These are phyloP conservation scores for Neurospora sp. DNA, from an alignment of 495 filamentous ascomycete genomes.

Conservation along the genomic window DNA sequence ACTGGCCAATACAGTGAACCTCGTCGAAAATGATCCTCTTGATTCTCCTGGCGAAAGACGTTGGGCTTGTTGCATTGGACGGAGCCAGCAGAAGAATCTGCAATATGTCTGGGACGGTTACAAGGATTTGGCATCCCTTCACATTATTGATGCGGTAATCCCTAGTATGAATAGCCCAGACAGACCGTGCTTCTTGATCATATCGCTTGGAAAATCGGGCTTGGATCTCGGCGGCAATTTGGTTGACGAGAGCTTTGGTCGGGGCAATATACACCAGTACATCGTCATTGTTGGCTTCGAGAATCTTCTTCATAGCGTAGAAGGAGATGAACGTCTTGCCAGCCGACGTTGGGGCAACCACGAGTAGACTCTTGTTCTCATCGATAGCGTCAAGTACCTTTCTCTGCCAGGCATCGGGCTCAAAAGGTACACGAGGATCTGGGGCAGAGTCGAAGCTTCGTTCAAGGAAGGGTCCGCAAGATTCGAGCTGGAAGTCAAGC, in stretches of 20 bases:
- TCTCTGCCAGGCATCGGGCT: conserved; percentile 68
- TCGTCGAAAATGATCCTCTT: conserved; percentile 76
- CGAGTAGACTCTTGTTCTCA: conserved; percentile 54
- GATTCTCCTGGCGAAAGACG: conserved; percentile 52
- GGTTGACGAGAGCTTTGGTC: conserved; percentile 75
- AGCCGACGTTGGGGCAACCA: conserved; percentile 68
- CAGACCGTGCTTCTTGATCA: conserved; percentile 46
- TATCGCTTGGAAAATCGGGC: conserved; percentile 53
- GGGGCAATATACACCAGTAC: conserved; percentile 71
- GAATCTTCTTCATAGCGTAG: conserved; percentile 69
- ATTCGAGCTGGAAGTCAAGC: conserved; percentile 51
- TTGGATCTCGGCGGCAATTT: conserved; percentile 66
- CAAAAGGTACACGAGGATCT: conserved; percentile 56
- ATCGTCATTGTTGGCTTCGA: conserved; percentile 54
- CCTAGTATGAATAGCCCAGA: conserved; percentile 72
- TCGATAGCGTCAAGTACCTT: conserved; percentile 66
- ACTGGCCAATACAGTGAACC: conserved; percentile 70
- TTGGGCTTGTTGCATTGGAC: conserved; percentile 42
- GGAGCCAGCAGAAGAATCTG: conserved; percentile 70
- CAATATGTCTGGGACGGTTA: conserved; percentile 68
- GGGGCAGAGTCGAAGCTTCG: conserved; percentile 56
- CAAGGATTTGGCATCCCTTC: conserved; percentile 59
- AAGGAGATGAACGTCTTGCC: conserved; percentile 53
- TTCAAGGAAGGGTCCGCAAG: conserved; percentile 67
- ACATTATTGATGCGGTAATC: conserved; percentile 64